Conservation (phyloP, 345 rosid genomes). For the Lepidium aucheri region DNA sequence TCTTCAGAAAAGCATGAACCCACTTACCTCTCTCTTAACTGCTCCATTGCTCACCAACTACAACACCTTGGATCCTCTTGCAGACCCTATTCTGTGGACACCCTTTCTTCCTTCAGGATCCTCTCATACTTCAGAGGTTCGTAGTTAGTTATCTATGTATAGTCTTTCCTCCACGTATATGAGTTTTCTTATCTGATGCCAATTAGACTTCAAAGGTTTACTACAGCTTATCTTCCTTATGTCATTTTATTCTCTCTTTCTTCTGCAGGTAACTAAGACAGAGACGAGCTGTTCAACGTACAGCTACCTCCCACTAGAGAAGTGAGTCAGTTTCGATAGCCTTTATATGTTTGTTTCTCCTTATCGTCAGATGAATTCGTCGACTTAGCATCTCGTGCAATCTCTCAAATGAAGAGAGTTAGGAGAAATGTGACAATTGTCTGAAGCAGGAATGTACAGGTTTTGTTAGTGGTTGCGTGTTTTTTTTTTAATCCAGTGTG, state of each 20-base stretch:
- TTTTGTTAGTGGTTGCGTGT: slow-evolving; percentile 16
- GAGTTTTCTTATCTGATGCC: neutral
- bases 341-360: slow-evolving; percentile 10
- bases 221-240: neutral
- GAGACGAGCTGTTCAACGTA: slow-evolving; percentile 30
- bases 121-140: slow-evolving; percentile 65
- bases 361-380: slow-evolving; percentile 9
- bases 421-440: slow-evolving; percentile 4
- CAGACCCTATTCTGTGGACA: slow-evolving; percentile 83
- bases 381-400: slow-evolving; percentile 2
- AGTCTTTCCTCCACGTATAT: neutral
- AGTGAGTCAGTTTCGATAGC: slow-evolving; percentile 2
- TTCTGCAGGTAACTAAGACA: slow-evolving; percentile 26
- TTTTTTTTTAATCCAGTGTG: slow-evolving; percentile 4
- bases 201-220: neutral
- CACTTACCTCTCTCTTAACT: slow-evolving; percentile 70
- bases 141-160: slow-evolving; percentile 1
- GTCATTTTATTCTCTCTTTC: neutral
- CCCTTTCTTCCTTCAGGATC: slow-evolving; percentile 67
- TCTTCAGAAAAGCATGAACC: slow-evolving; percentile 69
- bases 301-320: slow-evolving; percentile 23
- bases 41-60: slow-evolving; percentile 82
- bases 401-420: neutral
- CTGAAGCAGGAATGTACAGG: slow-evolving; percentile 22
- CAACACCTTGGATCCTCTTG: slow-evolving; percentile 60